Percentiles rank a stretch among this genome's conserved stretches.
phyloP scores from a whole-genome alignment of 345 rosid species.

The Physaria fendleri region DNA sequence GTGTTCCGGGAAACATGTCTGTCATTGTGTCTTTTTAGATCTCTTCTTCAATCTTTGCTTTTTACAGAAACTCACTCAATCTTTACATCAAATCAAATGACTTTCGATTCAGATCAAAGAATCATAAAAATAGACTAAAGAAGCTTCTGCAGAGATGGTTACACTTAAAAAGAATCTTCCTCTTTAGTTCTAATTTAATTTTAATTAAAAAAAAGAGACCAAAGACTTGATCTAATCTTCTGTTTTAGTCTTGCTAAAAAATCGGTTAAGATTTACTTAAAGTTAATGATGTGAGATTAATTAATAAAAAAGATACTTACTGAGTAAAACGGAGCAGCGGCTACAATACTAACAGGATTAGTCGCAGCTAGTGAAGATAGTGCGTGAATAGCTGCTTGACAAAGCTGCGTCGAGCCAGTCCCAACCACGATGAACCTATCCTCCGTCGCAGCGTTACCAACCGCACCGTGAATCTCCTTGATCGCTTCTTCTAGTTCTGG shows the following conservation, averaged over 20 bases:
- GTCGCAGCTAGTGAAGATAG: slow-evolving; percentile 39
- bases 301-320: too few relatives aligned
- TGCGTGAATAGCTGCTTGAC: slow-evolving; percentile 70
- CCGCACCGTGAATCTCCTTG: slow-evolving; percentile 47
- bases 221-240: too few relatives aligned
- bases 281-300: too few relatives aligned
- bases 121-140: too few relatives aligned
- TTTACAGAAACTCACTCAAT: neutral
- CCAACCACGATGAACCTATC: slow-evolving; percentile 63
- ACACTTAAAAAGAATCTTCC: too few relatives aligned
- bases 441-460: slow-evolving; percentile 57
- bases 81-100: too few relatives aligned
- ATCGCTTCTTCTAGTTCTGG: slow-evolving; percentile 57
- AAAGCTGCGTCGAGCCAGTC: slow-evolving; percentile 81
- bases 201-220: too few relatives aligned
- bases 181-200: too few relatives aligned
- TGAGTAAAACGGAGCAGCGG: slow-evolving; percentile 89
- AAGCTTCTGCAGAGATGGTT: too few relatives aligned
- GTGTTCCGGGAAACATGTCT: slow-evolving; percentile 57
- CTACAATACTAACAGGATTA: slow-evolving; percentile 63
- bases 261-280: too few relatives aligned
- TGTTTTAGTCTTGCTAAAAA: too few relatives aligned
- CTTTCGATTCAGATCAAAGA: too few relatives aligned
- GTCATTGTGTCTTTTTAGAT: slow-evolving; percentile 38
- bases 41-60: slow-evolving; percentile 3